A percentile compares a stretch with the other conserved stretches of the same genome.
Conservation (phyloP, 192 early-diverging fungal species). For the Allomyces macrogynus region DNA sequence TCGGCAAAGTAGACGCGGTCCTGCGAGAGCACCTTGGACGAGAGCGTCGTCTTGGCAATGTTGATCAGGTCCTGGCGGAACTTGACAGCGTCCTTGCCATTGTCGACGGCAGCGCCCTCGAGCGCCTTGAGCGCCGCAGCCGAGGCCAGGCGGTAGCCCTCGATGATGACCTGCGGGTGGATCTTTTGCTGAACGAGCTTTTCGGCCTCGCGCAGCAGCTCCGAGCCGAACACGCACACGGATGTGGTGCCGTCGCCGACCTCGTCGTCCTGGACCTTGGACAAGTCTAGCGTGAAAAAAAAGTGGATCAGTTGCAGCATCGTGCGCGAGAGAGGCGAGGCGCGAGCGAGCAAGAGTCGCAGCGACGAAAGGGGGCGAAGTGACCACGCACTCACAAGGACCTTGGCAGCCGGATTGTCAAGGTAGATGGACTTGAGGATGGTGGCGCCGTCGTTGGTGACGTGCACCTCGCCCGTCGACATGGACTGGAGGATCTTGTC, state of each 20-base stretch:
- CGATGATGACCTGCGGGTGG: conserved; percentile 93
- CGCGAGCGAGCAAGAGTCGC: no score
- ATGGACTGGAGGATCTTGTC: conserved; percentile 98
- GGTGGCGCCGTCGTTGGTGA: conserved; percentile 99
- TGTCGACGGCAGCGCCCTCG: conserved; percentile 57
- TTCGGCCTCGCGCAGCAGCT: conserved; percentile 85
- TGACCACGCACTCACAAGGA: conserved; percentile 44
- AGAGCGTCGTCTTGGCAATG: conserved; percentile 93
- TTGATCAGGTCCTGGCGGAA: conserved; percentile 86
- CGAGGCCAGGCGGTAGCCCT: conserved; percentile 81
- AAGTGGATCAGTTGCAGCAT: neutral
- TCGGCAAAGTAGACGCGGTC: conserved; percentile 94
- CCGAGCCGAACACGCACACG: conserved; percentile 89
- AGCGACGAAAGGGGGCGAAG: no score
- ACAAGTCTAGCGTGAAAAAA: conserved; percentile 36
- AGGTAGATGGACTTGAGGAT: conserved; percentile 93
- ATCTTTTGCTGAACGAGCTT: conserved; percentile 79
- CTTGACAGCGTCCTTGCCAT: conserved; percentile 40
- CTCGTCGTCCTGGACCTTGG: conserved; percentile 99
- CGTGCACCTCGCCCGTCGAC: conserved; percentile 58
- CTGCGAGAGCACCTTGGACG: conserved; percentile 85
- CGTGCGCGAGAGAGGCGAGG: no score
- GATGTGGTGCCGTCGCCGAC: conserved; percentile 99
- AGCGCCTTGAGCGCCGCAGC: conserved; percentile 64
- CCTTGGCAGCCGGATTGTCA: conserved; percentile 95